Evolutionary conservation across 108 stramenopile species (phyloP).

Genomic region (Chaetoceros tenuissimus): DNA sequence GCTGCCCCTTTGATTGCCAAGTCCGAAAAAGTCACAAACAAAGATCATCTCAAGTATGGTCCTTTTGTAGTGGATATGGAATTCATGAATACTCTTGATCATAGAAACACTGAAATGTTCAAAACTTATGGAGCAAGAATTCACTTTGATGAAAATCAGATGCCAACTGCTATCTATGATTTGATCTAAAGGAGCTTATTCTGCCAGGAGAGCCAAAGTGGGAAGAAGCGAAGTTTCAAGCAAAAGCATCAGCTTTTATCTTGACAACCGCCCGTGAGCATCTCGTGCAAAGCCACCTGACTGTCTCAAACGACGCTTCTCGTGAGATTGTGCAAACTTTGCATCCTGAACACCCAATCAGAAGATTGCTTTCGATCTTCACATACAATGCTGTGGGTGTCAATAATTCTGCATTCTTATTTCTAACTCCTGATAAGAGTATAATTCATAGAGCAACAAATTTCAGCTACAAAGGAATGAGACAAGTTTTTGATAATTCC

Average conservation of each 20-base stretch:
- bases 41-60: background rate
- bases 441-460: background rate
- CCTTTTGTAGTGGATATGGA: constrained; percentile 9
- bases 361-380: background rate
- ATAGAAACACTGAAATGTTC: background rate
- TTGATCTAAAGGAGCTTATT: background rate
- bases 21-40: no score
- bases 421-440: no score
- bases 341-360: background rate
- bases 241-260: background rate
- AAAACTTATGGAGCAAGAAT: constrained; percentile 1
- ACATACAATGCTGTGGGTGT: no score
- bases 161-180: constrained; percentile 9
- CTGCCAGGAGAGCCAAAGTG: constrained; percentile 6
- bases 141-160: constrained; percentile 5
- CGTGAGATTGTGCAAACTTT: constrained; percentile 1
- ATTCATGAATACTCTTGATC: background rate
- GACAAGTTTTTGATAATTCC: background rate
- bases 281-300: constrained; percentile 2
- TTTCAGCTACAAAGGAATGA: background rate
- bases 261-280: constrained; percentile 8
- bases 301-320: background rate
- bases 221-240: constrained; percentile 5
- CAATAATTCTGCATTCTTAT: no score
- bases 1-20: no score